Base-by-base conservation (phyloP, 805 yeast species). In the Pichia ethanolica region DNA sequence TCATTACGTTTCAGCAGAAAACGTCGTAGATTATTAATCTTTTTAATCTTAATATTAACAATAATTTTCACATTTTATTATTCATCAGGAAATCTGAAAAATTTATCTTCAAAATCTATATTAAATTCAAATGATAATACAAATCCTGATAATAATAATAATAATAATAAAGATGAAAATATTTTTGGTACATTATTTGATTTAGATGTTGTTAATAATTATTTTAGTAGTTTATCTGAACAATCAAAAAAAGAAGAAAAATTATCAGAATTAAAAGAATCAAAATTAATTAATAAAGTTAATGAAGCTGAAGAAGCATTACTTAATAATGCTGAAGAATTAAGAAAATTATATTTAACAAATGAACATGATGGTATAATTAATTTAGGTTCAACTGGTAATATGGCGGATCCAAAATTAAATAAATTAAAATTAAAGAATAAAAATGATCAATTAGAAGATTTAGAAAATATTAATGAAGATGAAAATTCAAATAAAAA, bases 371-470 rank as follows among this genome's bases (percentile, higher is more conserved):
- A 42, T 1, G 65, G 65, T 8, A 13, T 43, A 12, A 54, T 62
- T 28, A 38, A 32, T 13, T 58, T 57, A 39, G 67, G 67, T 7
- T 58, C 67, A 5, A 58, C 64, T 4, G 68, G 68, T 20, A 64
- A 64, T 42, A 37, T 53, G 27, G 44, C 41, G 14, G 33, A 36
- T 33, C 42, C 10, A 10, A 34, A 28, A 37, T 39, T 41, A 25
- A 45, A 33, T 13, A n/a, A 14, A 33, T 39, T 38, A 37, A 47
- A 40, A 41, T 40, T 55, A 56, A 20, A 53, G 54, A 50, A 55
- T 57, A 13, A 50, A 27, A n/a, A 33, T 7, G 11, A 39, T 3
- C 7, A 26, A 28, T 35, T 35, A 8, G 34, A 35, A 20, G 14
- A 5, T 26, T 25, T 35, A 7, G 47, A 37, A 26, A 9, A 35